A percentile compares a stretch with the other conserved stretches of the same genome.
phyloP scores from a whole-genome alignment of 176 grass and related monocot genomes.

The Panicum miliaceum region DNA sequence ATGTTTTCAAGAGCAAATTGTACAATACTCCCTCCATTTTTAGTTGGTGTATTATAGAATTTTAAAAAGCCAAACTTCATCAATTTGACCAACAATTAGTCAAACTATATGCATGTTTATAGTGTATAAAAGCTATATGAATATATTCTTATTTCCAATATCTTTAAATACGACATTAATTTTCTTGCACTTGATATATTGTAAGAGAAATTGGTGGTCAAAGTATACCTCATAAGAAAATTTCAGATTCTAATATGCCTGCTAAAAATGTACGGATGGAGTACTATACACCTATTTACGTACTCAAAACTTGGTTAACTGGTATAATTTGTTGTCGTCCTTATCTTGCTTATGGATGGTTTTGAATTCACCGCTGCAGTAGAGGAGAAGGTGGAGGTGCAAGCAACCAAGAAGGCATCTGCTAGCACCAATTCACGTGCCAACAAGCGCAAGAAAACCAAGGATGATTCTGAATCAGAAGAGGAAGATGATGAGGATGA shows the following conservation, averaged over 20 bases:
- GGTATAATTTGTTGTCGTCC: neutral
- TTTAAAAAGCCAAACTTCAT: too few relatives aligned
- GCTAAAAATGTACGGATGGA: too few relatives aligned
- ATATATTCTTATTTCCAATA: too few relatives aligned
- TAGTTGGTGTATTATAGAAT: too few relatives aligned
- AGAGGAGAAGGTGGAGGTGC: constrained; percentile 56
- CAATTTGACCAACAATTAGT: too few relatives aligned
- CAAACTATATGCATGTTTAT: too few relatives aligned
- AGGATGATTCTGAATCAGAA: constrained; percentile 73
- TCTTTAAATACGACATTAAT: too few relatives aligned
- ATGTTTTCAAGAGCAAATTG: neutral
- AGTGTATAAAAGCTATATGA: too few relatives aligned
- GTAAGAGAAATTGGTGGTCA: too few relatives aligned
- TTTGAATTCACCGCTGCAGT: constrained; percentile 38
- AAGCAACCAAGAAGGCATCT: constrained; percentile 58
- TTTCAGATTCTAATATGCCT: too few relatives aligned
- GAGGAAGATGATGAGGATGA: constrained; percentile 55
- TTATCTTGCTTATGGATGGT: constrained; percentile 36
- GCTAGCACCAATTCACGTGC: constrained; percentile 57
- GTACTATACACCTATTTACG: neutral
- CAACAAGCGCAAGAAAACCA: constrained; percentile 76
- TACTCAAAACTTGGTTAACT: neutral
- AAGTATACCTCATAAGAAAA: too few relatives aligned
- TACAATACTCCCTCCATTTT: neutral
- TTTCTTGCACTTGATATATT: too few relatives aligned